phyloP scores from a whole-genome alignment of 2,329 filamentous ascomycete genomes.

The Botrytis cinerea region DNA sequence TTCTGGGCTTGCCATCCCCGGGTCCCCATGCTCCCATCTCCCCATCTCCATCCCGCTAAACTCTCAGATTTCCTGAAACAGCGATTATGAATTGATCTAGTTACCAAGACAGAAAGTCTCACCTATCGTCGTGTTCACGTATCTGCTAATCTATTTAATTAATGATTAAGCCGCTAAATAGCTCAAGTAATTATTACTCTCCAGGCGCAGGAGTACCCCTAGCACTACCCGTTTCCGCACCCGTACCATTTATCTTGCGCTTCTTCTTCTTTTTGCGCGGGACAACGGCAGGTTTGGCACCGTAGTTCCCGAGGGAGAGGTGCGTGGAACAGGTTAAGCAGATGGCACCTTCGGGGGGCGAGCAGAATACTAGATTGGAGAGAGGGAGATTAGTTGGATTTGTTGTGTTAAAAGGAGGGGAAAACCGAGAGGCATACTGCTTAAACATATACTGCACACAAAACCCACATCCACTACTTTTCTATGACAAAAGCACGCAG shows the following conservation, averaged over 20 bases:
- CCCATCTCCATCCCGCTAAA: neutral
- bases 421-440: slow-evolving; percentile 54
- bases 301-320: slow-evolving; percentile 74
- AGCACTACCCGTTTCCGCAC: slow-evolving; percentile 58
- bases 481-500: slow-evolving; percentile 97
- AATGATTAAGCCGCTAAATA: neutral
- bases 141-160: neutral
- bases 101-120: neutral
- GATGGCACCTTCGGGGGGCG: slow-evolving; percentile 60
- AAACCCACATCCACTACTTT: slow-evolving; percentile 89
- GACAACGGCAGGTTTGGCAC: slow-evolving; percentile 74
- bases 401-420: neutral
- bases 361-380: slow-evolving; percentile 65
- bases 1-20: neutral
- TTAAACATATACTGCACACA: slow-evolving; percentile 94
- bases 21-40: too few species aligned
- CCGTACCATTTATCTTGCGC: slow-evolving; percentile 60
- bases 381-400: slow-evolving; percentile 25
- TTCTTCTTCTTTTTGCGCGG: slow-evolving; percentile 74
- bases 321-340: slow-evolving; percentile 84
- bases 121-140: neutral
- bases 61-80: neutral
- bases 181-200: slow-evolving; percentile 28
- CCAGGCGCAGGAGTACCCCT: slow-evolving; percentile 59
- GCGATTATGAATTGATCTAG: neutral